Evolutionary conservation across 2,329 filamentous ascomycete species (phyloP).

Genomic region (Mycosphaerelloides madeirae): DNA sequence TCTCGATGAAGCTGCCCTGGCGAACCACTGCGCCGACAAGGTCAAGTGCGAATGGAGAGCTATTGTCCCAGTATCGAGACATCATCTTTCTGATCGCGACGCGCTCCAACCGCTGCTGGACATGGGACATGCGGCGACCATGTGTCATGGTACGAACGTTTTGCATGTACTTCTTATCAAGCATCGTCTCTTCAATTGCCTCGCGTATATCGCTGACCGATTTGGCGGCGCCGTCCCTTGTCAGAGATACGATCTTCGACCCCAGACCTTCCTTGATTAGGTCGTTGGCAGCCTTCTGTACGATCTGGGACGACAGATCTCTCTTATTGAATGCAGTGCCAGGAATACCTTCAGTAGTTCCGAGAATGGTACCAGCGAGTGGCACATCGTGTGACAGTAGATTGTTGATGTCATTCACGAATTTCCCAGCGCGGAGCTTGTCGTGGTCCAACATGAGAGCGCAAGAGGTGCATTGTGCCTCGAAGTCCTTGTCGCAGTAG

Average conservation of each 20-base stretch:
- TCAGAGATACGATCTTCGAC: constrained; percentile 31
- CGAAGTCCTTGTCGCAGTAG: constrained; percentile 57
- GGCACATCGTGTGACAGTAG: constrained; percentile 48
- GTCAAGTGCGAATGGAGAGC: constrained; percentile 60
- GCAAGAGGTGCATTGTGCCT: constrained; percentile 50
- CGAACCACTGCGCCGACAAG: constrained; percentile 61
- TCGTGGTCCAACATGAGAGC: constrained; percentile 50
- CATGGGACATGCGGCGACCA: constrained; percentile 2
- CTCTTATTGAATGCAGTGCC: constrained; percentile 27
- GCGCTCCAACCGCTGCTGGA: constrained; percentile 14
- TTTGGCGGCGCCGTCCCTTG: background rate
- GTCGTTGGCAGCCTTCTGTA: constrained; percentile 25
- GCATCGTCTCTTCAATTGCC: constrained; percentile 47
- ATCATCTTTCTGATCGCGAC: constrained; percentile 62
- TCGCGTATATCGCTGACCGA: constrained; percentile 41
- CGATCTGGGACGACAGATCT: constrained; percentile 12
- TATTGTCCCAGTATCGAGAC: constrained; percentile 65
- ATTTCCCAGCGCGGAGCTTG: constrained; percentile 57
- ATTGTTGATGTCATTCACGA: constrained; percentile 51
- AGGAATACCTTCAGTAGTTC: constrained; percentile 50
- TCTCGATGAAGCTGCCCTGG: constrained; percentile 62
- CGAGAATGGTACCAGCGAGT: constrained; percentile 65
- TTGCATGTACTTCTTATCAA: constrained; percentile 36
- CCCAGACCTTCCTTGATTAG: constrained; percentile 46
- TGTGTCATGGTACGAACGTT: constrained; percentile 26